Conservation (phyloP, 306 rosid species). For the Castanospermum australe region DNA sequence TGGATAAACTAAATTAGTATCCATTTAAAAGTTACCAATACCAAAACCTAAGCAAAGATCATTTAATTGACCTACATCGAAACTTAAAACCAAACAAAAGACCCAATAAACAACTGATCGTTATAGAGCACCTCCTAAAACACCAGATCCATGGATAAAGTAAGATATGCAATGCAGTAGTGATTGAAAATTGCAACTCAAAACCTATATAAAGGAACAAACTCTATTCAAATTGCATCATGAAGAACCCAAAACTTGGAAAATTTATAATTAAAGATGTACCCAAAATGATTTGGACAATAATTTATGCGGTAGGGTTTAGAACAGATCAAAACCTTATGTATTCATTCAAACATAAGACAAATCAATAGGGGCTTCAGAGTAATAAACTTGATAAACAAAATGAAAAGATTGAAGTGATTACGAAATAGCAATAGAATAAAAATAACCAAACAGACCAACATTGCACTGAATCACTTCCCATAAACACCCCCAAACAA, state of each 20-base stretch:
- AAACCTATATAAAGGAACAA: not conserved
- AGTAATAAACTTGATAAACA: not conserved
- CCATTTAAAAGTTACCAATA: not conserved
- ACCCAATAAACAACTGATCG: constrained; percentile 1
- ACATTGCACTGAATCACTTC: constrained; percentile 35
- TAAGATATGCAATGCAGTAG: constrained; percentile 39
- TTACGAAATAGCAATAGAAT: not conserved
- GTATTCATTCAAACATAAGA: not conserved
- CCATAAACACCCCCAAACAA: not conserved
- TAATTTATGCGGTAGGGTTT: not conserved
- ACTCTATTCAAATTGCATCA: constrained; percentile 9
- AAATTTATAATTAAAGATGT: not conserved
- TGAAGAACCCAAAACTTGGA: not conserved
- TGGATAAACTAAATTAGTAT: not conserved
- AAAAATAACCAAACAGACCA: not conserved
- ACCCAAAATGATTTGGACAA: not conserved
- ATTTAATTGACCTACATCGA: not conserved
- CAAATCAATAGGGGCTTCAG: not conserved
- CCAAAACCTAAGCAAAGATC: not conserved
- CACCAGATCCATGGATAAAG: constrained; percentile 57
- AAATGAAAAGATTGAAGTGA: not conserved
- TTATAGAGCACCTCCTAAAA: constrained; percentile 5
- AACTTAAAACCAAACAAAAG: not conserved
- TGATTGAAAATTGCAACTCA: not conserved
- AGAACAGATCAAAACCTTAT: not conserved